Base-by-base conservation (phyloP, 108 stramenopile genomes). In the Nitzschia sp. region DNA sequence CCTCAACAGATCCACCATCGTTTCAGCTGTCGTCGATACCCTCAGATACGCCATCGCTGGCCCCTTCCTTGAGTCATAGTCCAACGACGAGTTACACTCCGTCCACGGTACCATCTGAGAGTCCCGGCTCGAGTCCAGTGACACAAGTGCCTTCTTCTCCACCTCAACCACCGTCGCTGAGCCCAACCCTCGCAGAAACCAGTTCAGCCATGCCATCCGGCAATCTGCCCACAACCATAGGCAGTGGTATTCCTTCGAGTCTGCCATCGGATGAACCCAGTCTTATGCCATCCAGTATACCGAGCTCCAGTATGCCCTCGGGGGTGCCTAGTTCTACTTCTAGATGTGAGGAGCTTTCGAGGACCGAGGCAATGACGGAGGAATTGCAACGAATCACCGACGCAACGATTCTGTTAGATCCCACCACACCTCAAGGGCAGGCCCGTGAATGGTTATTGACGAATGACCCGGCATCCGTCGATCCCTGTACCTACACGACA, bases 401-500 rank as follows among this genome's bases (percentile, higher is more conserved):
- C 21, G 53, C 19, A 1, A 17, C 48, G 16, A 4, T 62, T 1
- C 45, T 78, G 1, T 17, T 28, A 3, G 66, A 78, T 25, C 38
- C 66, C 16, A 19, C 22, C 17, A 72, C 71, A 2, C 65, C 77
- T 29, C 77, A 78, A 63, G 71, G 66, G 46, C 45, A 56, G 44
- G 77, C 77, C 3, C 32, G 25, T n/a, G 45, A 45, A 26, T 78
- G 71, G 71, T 26, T 78, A 25, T 31, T 71, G 13, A 27, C 29
- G 2, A 25, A 19, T n/a, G 75, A 69, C 35, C n/a, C n/a, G n/a
- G n/a, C n/a, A n/a, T 28, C 21, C 0, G 38, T 72, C 28, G 77
- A 78, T 22, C 62, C 72, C 21, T 78, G 69, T 46, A 72, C 64
- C 22, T 78, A 72, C 33, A 28, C 65, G 48, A 66, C 77, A 11